phyloP scores from a whole-genome alignment of 495 filamentous ascomycete genomes.

The Tuber brumale region DNA sequence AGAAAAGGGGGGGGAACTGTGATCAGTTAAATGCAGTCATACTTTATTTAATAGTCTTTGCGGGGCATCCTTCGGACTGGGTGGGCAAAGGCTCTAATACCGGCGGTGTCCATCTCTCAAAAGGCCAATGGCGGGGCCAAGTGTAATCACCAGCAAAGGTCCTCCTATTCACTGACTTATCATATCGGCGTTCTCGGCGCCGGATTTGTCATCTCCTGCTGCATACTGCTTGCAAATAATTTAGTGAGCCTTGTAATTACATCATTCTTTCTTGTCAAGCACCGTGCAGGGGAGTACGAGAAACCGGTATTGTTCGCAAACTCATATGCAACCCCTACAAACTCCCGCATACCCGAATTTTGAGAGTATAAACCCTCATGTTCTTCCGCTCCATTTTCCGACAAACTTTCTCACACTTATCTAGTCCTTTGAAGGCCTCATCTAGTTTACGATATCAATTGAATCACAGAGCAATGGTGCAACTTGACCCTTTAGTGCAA shows the following conservation, averaged over 20 bases:
- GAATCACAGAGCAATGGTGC: not conserved
- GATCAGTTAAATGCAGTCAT: not conserved
- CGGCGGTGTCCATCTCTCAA: not conserved
- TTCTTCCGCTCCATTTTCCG: not conserved
- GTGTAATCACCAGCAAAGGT: not conserved
- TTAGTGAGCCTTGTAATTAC: not conserved
- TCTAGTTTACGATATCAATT: not conserved
- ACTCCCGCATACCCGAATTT: not conserved
- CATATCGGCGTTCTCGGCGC: not conserved
- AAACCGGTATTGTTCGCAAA: not conserved
- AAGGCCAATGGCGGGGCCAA: not conserved
- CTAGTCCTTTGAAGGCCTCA: not conserved
- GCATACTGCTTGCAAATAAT: not conserved
- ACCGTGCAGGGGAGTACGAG: not conserved
- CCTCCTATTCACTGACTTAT: not conserved
- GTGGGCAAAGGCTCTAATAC: too few species aligned
- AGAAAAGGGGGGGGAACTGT: not conserved
- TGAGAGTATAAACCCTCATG: not conserved
- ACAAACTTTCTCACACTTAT: not conserved
- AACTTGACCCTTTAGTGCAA: not conserved
- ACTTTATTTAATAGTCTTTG: not conserved
- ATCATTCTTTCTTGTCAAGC: not conserved
- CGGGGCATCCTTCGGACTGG: too few species aligned
- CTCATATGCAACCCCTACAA: not conserved
- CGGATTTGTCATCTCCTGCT: not conserved